Base-by-base conservation (phyloP, 1,284 basidiomycete species). In the Ustilago esculenta region DNA sequence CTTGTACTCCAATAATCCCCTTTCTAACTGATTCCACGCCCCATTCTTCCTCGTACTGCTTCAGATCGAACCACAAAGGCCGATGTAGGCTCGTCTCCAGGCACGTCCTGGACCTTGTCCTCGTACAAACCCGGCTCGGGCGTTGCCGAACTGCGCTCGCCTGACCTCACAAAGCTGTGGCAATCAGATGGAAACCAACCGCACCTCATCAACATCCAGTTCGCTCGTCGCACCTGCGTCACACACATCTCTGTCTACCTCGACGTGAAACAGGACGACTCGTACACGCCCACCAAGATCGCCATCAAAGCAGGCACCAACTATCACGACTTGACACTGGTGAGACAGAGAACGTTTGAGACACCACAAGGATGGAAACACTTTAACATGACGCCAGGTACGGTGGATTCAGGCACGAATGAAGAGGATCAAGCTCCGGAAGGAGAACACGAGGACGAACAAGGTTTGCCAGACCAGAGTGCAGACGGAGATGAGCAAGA, bases 181-280 rank as follows among this genome's bases (percentile, higher is more conserved):
- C 96, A 98, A 94, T 98, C 83, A 81, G 96, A 99, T 80, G 96
- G 96, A 0, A 92, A 92, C 0, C 96, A 98, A 79, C 96, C 96
- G 2, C 96, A 99, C 83, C 90, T 90, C 60, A 92, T 98, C 77
- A 95, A 92, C 5, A 86, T 97, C 51, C 91, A 95, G 78, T 98
- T 99, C 81, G 89, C 92, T 9, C 88, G 90, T 52, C 91, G 94
- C 78, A 90, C 96, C 17, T 88, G 90, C 8, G 88, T 99, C 24
- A 91, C 63, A 6, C 93, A 96, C 88, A 86, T 99, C 46, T 92
- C 91, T 53, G 87, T 99, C 43, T 89, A 89, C 80, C 90, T 97
- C 42, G 91, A 90, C 76, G 93, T 90, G 81, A 87, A 86, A 3
- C 87, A 89, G 53, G 96, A 98, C 82, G 96, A 99, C 81, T 97